Evolutionary conservation across 805 yeast species (phyloP), one percentile per base, ranked within the genome.

Genomic region (Cyberlindnera mississippiensis): DNA sequence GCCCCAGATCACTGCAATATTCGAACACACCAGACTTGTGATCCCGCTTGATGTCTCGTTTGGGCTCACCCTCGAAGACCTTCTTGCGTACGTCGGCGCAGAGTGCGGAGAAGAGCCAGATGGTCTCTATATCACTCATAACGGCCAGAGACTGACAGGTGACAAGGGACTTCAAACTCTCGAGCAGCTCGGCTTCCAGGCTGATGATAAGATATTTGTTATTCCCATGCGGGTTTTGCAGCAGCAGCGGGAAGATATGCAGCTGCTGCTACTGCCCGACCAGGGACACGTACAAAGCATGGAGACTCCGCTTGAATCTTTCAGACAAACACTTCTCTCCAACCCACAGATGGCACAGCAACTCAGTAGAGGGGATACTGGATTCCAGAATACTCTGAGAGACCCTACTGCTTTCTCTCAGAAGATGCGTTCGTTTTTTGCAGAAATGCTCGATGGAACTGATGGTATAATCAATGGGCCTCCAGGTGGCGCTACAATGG

Each of bases 31-130:
- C 9, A 59, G 51, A 3, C 37, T 34, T 6, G 18, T 54, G 8
- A 35, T 54, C 10, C 61, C 67, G 2, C 40, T 85, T 1, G 96
- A 88, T 39, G 72, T 87, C 4, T 74, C 86, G 4, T 75, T 66
- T 1, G 83, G 81, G 12, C 72, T 88, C 68, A 59, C 78, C 0
- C 58, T 88, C 9, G 68, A 60, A 12, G 96, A 89, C 58, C 72
- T 90, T 50, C 71, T 76, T 45, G 95, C 91, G 0, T 78, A 82
- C 49, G 56, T 89, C 9, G 82, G 81, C 46, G 78, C 50, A 2
- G 53, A 49, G 37, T 20, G 30, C 14, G 49, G 42, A 14, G 35
- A 44, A 26, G 47, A 42, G 10, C 63, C 72, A 4, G 52, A 57
- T 0, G 52, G 63, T 13, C 85, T 82, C 55, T 60, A 67, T n/a